Conservation (phyloP, 164 flowering plant species). For the Piper longum region DNA sequence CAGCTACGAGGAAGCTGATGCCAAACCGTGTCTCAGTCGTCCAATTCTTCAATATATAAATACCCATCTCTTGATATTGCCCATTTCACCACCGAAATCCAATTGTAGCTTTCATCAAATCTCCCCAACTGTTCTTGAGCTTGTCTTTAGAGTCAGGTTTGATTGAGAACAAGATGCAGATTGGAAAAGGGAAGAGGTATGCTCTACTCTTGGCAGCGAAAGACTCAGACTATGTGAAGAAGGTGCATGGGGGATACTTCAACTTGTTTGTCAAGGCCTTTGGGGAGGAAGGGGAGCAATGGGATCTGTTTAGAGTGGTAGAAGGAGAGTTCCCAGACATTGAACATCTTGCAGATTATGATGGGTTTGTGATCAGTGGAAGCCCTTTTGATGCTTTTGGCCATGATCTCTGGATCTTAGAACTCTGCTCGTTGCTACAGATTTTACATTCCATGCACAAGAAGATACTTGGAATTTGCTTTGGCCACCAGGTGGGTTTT, state of each 20-base stretch:
- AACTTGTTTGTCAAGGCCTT: slow-evolving; percentile 55
- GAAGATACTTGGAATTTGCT: slow-evolving; percentile 75
- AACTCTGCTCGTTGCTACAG: slow-evolving; percentile 46
- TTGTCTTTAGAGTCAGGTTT: too few species aligned
- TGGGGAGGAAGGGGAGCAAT: slow-evolving; percentile 52
- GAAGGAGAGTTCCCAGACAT: slow-evolving; percentile 64
- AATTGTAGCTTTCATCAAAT: too few species aligned
- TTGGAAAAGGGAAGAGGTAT: slow-evolving; percentile 28
- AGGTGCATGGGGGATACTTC: slow-evolving; percentile 69
- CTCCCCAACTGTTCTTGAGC: too few species aligned
- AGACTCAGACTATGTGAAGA: slow-evolving; percentile 73
- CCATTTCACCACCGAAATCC: too few species aligned
- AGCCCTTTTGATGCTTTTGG: slow-evolving; percentile 74
- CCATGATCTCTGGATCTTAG: slow-evolving; percentile 51
- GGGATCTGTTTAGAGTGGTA: slow-evolving; percentile 65
- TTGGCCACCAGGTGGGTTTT: slow-evolving; percentile 55
- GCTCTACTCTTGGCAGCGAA: slow-evolving; percentile 48
- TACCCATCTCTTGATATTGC: too few species aligned
- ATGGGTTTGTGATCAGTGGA: slow-evolving; percentile 70
- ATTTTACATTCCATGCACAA: slow-evolving; percentile 48
- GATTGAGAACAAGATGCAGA: slow-evolving; percentile 8
- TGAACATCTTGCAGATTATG: slow-evolving; percentile 37
- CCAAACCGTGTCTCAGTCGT: too few species aligned
- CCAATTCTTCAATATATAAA: too few species aligned
- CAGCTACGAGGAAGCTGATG: too few species aligned